Base-by-base conservation (phyloP, 306 rosid species). In the Corylus americana region DNA sequence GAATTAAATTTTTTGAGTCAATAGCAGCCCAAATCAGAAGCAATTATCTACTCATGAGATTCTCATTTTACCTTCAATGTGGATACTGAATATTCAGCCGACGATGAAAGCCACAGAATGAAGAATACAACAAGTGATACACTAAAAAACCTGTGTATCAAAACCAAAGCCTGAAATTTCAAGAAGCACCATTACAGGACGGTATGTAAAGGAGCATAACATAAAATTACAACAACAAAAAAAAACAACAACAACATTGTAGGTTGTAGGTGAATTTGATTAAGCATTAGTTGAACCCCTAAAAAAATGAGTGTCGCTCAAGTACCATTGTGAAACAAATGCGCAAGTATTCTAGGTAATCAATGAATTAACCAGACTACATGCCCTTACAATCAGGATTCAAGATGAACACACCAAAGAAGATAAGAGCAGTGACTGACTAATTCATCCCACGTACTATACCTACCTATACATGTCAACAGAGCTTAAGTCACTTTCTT, bases 91-190 rank as follows among this genome's bases (percentile, higher is more conserved):
- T 72, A 78, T 78, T 87, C 94, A 68, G 87, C 64, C 1, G 97
- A 90, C 3, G 99, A 93, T 73, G 81, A 83, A 78, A 80, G 82
- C 97, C 98, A 95, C 57, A 95, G 85, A 84, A 90, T 53, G 85
- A 90, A 95, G 86, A 91, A 93, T 58, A 86, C 73, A 71, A 93
- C 54, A 75, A 95, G 99, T 63, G 99, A 92, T 86, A 88, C 85
- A 85, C 99, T 83, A 85, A 95, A 91, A 88, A 95, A 95, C 94
- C 99, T 95, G 98, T 90, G 99, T 91, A 95, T 95, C 82, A 90
- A 87, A 90, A 90, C 88, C 93, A 93, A 91, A 79, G 99, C 99
- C 98, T 95, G 98, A 77, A 87, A 95, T 90, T 89, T 90, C 89
- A 88, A 88, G 89, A 83, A 89, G 87, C 89, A 85, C 74, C 58